A percentile compares a stretch with the other conserved stretches of the same genome.
Evolutionary conservation across 2,329 filamentous ascomycete genomes (phyloP).

Genomic region (Fusarium redolens): DNA sequence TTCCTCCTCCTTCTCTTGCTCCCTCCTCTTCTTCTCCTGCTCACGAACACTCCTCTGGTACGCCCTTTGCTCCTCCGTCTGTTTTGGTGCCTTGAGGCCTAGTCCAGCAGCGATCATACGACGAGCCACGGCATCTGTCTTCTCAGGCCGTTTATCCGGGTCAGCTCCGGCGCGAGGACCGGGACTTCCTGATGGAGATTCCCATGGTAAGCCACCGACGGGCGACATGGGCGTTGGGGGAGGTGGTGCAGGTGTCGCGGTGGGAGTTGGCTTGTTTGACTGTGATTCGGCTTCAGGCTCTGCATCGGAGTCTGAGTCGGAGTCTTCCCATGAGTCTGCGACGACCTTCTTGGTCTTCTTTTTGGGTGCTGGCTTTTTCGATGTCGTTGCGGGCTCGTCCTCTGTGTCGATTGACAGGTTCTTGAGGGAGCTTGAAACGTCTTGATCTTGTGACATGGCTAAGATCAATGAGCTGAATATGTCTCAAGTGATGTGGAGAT

Average conservation of each 20-base stretch:
- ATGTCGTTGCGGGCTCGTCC: constrained; percentile 24
- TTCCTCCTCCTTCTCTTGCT: constrained; percentile 76
- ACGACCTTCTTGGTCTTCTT: constrained; percentile 48
- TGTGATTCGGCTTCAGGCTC: constrained; percentile 50
- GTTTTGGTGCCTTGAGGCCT: constrained; percentile 81
- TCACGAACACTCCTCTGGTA: constrained; percentile 86
- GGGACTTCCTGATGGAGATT: constrained; percentile 20
- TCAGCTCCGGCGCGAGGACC: constrained; percentile 18
- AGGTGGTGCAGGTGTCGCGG: constrained; percentile 59
- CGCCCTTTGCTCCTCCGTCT: constrained; percentile 88
- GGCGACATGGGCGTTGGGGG: constrained; percentile 76
- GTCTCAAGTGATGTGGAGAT: not conserved
- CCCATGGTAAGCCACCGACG: constrained; percentile 38
- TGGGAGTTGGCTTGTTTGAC: constrained; percentile 52
- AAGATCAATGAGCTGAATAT: not conserved
- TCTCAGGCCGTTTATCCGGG: constrained; percentile 73
- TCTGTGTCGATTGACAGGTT: constrained; percentile 47
- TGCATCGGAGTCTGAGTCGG: constrained; percentile 60
- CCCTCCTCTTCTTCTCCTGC: constrained; percentile 82
- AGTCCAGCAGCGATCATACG: constrained; percentile 90
- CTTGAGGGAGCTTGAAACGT: constrained; percentile 48
- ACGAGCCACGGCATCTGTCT: constrained; percentile 90
- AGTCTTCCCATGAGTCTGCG: constrained; percentile 66
- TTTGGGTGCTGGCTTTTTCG: constrained; percentile 42
- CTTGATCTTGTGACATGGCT: constrained; percentile 41